Base-by-base conservation (phyloP, 83 land plant species). In the Isoetes engelmannii region DNA sequence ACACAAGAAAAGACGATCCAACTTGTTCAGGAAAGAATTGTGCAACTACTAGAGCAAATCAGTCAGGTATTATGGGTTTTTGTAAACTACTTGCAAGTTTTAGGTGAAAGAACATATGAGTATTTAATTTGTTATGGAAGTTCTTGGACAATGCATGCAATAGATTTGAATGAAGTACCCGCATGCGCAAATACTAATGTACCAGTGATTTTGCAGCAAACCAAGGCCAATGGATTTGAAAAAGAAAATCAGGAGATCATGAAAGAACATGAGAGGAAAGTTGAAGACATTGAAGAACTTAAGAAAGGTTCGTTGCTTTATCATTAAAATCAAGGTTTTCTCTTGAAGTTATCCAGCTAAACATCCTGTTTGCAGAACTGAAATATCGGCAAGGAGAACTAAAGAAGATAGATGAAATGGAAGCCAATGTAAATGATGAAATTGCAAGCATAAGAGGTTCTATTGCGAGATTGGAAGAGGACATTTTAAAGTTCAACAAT, bases 301-400 rank as follows among this genome's bases (percentile, higher is more conserved):
- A 50, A 65, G 18, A 50, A 44, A 67, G 72, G 75, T 73, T 55
- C 18, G 0, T 48, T 12, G 45, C 7, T 49, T 48, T 49, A 19
- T 0, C 43, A 6, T 9, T 19, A 15, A 3, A 61, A 61, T 21
- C 10, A 10, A 20, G 1, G 0, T 20, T 10, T 61, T 61, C 1
- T 13, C 3, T 61, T 61, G 12, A 7, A 49, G 13, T 9, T 41
- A 3, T 18, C 37, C 13, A 12, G 19, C 12, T 61, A 15, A 61
- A 15, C 44, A 13, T 57, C 42, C 37, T 68, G 43, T n/a, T 10
- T 12, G 68, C 56, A 74, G 77, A 70, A 46, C 7, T 74, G 65
- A 73, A 74, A 47, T 69, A 67, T 59, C 65, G 62, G 5, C 45
- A 47, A 56, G 66, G 64, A 57, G 77, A 74, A 65, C 51, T 74